Conservation (phyloP, 1,284 basidiomycete genomes). For the Ceratobasidium sp. region DNA sequence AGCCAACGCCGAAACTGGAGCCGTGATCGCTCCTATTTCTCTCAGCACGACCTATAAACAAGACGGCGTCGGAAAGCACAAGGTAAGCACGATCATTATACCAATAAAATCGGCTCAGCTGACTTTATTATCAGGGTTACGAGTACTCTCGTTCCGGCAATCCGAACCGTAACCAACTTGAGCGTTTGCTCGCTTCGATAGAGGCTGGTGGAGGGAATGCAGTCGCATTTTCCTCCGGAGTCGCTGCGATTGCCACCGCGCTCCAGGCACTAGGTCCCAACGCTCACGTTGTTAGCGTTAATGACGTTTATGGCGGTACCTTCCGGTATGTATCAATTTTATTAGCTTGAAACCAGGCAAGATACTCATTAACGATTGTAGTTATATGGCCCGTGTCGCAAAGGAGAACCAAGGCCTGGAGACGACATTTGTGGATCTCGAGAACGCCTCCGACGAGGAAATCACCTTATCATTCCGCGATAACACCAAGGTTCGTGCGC, state of each 20-base stretch:
- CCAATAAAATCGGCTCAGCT: too few relatives aligned
- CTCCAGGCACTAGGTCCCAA: constrained; percentile 79
- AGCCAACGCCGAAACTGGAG: constrained; percentile 80
- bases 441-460: constrained; percentile 73
- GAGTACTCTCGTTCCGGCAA: constrained; percentile 94
- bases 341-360: constrained; percentile 33
- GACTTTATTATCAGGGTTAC: constrained; percentile 68
- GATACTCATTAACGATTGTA: constrained; percentile 51
- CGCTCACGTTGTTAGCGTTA: constrained; percentile 88
- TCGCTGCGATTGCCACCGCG: constrained; percentile 87
- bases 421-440: constrained; percentile 88
- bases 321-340: constrained; percentile 70
- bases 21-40: constrained; percentile 92
- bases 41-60: constrained; percentile 95
- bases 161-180: constrained; percentile 87
- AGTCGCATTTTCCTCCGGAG: constrained; percentile 88
- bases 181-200: constrained; percentile 75
- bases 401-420: constrained; percentile 77
- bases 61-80: constrained; percentile 83
- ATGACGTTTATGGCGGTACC: constrained; percentile 95
- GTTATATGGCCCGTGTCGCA: constrained; percentile 77
- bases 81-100: constrained; percentile 61
- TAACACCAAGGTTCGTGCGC: constrained; percentile 79
- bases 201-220: constrained; percentile 80
- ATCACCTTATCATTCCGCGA: constrained; percentile 74